Base-by-base conservation (phyloP, 805 yeast genomes). In the Schizosaccharomyces octosporus region DNA sequence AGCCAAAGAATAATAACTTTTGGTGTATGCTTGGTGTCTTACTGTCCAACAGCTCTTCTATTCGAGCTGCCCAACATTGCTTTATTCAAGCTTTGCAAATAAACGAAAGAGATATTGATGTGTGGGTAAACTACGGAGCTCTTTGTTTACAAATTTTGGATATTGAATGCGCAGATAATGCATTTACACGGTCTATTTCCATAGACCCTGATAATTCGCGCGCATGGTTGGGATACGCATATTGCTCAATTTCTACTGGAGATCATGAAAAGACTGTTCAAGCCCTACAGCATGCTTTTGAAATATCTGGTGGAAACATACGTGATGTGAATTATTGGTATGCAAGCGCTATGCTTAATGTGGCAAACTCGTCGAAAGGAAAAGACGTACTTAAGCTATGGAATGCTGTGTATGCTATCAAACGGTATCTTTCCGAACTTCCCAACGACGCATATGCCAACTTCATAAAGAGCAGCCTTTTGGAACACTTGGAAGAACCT, bases 21-120 rank as follows among this genome's bases (percentile, higher is more conserved):
- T 93, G 99, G 99, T 75, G 80, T 61, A 83, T 85, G 0, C 74
- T 90, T 36, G 98, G 97, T 15, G 78, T 84, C 62, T 84, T 88
- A 0, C 79, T 87, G 6, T 76, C 82, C 62, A 72, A 80, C 2
- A 71, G 75, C 3, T 84, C 81, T 65, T 82, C 90, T 0, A 17
- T 24, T 9, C 77, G 79, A 59, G 84, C 87, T 5, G 76, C 97
- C 0, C 99, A 93, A 71, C 99, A 93, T 72, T 87, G 96, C 69
- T 87, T 85, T 66, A 85, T 93, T 66, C 84, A 86, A 64, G 89
- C 97, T 0, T 72, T 82, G 1, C 76, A 85, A 0, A 71, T 88
- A 48, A 83, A 85, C 59, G 79, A 85, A 5, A 79, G 80, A 61
- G 85, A 85, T 62, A 79, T 83, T 3, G 72, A 73, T 19, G 78